These are phyloP conservation scores for Phalaenopsis hybrid DNA, from an alignment of 116 monocot species.

Conservation along the genomic window DNA sequence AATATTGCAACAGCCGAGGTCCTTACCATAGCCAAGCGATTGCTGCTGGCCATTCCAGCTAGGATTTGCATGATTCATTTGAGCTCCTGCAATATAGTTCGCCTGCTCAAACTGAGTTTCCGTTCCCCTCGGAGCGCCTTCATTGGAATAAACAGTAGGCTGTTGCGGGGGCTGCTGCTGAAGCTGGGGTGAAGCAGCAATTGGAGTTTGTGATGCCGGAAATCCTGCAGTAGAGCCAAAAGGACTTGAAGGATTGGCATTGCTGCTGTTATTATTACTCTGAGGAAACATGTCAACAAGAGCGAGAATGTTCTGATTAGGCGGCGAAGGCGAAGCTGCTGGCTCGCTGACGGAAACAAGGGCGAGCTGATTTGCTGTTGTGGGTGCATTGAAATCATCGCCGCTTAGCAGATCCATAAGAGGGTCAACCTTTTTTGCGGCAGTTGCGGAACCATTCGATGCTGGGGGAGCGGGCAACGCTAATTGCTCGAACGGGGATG, in stretches of 20 bases:
- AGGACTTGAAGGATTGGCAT: slow-evolving; percentile 15
- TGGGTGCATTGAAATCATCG: slow-evolving; percentile 37
- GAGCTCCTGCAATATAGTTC: slow-evolving; percentile 24
- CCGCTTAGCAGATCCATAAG: slow-evolving; percentile 83
- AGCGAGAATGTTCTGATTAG: slow-evolving; percentile 66
- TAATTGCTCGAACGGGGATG: slow-evolving; percentile 42
- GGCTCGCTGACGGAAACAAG: slow-evolving; percentile 62
- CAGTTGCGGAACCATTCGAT: slow-evolving; percentile 32
- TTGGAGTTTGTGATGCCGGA: slow-evolving; percentile 23
- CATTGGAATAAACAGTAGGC: slow-evolving; percentile 36
- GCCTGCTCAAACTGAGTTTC: slow-evolving; percentile 30
- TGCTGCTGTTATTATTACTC: slow-evolving; percentile 21
- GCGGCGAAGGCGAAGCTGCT: slow-evolving; percentile 22
- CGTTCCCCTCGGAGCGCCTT: slow-evolving; percentile 18
- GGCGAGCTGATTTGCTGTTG: slow-evolving; percentile 44
- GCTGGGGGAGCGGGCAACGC: slow-evolving; percentile 46
- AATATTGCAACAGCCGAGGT: not conserved
- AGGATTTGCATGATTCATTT: slow-evolving; percentile 26
- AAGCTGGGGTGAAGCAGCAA: slow-evolving; percentile 21
- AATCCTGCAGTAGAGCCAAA: slow-evolving; percentile 20
- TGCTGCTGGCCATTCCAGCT: slow-evolving; percentile 59
- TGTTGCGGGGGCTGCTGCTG: slow-evolving; percentile 16
- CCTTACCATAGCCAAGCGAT: slow-evolving; percentile 42
- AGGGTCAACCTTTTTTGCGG: slow-evolving; percentile 41
- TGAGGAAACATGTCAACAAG: slow-evolving; percentile 70